Evolutionary conservation across 78 protist species (phyloP), one percentile per base, ranked within the genome.

Genomic region (Dictyostelium brefeldianum): DNA sequence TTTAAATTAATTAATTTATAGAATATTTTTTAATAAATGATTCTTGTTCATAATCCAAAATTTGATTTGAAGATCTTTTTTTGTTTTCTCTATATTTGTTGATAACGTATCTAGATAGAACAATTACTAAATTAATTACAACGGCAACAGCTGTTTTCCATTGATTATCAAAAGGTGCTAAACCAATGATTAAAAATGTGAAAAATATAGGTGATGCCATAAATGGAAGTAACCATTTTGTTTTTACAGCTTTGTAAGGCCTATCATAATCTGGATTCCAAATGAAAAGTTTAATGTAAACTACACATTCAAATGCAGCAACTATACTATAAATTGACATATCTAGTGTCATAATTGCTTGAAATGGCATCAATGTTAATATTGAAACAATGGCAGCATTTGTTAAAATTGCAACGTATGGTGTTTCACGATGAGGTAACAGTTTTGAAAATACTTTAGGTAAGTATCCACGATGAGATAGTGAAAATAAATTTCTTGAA

Each of bases 311-410:
- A 2, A 77, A 31, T 0, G 64, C 20, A 2, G 50, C 93, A 7
- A 87, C 93, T 36, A 87, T 47, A 17, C 83, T 47, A 47, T 87
- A 87, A 9, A 77, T n/a, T n/a, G 93, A 64, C 93, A 87, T 87
- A 31, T 87, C 93, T 59, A 87, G 27, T 43, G 31, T 51, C 43
- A 87, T 15, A 41, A 87, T 87, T 20, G 93, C 65, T 14, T 54
- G 31, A 69, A 87, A 87, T 22, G 93, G 93, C 43, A 87, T 18
- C 1, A 87, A 20, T 2, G 47, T 29, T 5, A 87, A 54, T 1
- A 87, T 20, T 0, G 56, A 81, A 31, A 87, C 84, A 25, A 87
- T 51, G 27, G 57, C 67, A 0, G 85, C 80, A 47, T 59, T 77
- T 1, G 69, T 46, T 3, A 56, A 22, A 41, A 87, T 87, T 1